Evolutionary conservation across 345 rosid species (phyloP).

Genomic region (Hibiscus trionum): DNA sequence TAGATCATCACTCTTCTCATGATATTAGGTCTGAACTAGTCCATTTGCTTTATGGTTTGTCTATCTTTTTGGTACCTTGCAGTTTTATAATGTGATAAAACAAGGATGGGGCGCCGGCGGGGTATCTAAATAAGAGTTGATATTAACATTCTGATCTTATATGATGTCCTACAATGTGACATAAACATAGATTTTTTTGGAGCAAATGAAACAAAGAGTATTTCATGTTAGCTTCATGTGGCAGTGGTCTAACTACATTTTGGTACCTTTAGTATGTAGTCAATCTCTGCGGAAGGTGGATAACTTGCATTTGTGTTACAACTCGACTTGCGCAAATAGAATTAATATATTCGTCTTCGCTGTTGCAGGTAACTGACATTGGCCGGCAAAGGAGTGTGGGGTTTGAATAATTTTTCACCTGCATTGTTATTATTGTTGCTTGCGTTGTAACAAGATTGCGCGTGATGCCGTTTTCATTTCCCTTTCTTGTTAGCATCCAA

Average conservation of each 20-base stretch:
- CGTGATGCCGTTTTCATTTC: neutral
- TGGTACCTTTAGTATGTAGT: neutral
- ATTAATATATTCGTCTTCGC: neutral
- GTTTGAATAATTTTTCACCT: conserved; percentile 8
- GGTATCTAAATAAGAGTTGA: neutral
- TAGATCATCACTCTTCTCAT: neutral
- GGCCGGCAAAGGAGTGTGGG: conserved; percentile 11
- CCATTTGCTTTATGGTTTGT: neutral
- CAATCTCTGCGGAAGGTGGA: neutral
- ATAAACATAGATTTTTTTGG: neutral
- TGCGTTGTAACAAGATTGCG: neutral
- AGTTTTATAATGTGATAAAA: neutral
- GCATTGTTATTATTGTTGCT: neutral
- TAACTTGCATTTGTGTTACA: neutral
- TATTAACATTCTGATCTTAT: neutral
- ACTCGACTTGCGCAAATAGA: neutral
- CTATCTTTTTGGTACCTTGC: neutral
- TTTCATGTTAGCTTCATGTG: neutral
- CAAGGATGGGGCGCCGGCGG: neutral
- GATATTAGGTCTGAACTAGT: neutral
- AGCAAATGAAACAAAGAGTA: neutral
- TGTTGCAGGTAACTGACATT: conserved; percentile 21
- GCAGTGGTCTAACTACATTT: neutral
- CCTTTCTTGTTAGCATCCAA: conserved; percentile 7
- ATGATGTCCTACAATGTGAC: neutral